phyloP scores from a whole-genome alignment of 75 land plant genomes.

The Cunninghamia lanceolata region DNA sequence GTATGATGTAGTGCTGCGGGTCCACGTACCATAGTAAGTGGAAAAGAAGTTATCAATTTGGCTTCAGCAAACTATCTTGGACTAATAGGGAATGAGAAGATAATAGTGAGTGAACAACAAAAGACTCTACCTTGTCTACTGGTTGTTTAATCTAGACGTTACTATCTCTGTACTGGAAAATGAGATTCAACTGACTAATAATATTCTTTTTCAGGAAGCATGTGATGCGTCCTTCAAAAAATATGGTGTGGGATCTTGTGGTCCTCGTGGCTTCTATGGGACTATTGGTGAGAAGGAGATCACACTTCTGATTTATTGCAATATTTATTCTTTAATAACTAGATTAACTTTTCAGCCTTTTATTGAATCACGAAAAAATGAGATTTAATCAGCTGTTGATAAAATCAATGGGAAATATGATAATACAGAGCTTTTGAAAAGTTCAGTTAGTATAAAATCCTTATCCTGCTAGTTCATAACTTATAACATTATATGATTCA shows the following conservation, averaged over 20 bases:
- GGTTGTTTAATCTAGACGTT: neutral
- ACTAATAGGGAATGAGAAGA: conserved; percentile 68
- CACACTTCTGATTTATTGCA: neutral
- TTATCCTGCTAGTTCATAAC: neutral
- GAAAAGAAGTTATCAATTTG: conserved; percentile 92
- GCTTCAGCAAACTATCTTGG: conserved; percentile 97
- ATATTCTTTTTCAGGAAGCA: conserved; percentile 59
- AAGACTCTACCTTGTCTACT: neutral
- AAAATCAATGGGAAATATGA: neutral
- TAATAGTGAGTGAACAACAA: conserved; percentile 51
- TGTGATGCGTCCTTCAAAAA: conserved; percentile 79
- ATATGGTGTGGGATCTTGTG: conserved; percentile 99
- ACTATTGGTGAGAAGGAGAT: conserved; percentile 73
- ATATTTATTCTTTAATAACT: neutral
- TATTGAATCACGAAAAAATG: neutral
- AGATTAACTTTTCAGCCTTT: neutral
- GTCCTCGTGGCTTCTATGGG: conserved; percentile 98
- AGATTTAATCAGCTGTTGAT: neutral
- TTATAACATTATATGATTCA: neutral
- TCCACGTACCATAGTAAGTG: conserved; percentile 71
- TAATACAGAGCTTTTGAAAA: neutral
- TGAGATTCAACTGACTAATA: conserved; percentile 1
- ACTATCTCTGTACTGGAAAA: neutral
- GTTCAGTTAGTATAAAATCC: neutral
- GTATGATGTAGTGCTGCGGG: conserved; percentile 85